These are phyloP conservation scores for Plasmodium sp. DNA, from an alignment of 169 alveolate species.

Conservation along the genomic window DNA sequence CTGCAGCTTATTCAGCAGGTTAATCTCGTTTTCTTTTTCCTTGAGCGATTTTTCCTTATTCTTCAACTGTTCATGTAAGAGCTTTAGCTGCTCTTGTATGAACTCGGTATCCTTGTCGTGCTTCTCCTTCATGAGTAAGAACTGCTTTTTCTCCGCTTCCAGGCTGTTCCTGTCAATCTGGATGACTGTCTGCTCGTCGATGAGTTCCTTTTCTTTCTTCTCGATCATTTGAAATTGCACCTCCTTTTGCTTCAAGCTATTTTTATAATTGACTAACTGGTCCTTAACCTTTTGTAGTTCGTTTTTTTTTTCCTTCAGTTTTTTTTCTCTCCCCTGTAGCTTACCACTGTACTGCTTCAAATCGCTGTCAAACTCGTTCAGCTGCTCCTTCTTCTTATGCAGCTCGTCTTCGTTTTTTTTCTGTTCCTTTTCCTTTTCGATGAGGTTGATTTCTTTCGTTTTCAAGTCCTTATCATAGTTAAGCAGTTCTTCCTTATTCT, in stretches of 20 bases:
- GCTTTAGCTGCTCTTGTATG: slow-evolving; percentile 68
- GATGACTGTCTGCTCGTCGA: slow-evolving; percentile 65
- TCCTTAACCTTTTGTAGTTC: slow-evolving; percentile 71
- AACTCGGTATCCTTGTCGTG: slow-evolving; percentile 68
- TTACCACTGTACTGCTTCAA: slow-evolving; percentile 39
- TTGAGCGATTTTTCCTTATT: slow-evolving; percentile 66
- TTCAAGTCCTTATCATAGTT: slow-evolving; percentile 57
- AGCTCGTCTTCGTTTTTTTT: slow-evolving; percentile 49
- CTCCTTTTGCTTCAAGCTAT: slow-evolving; percentile 64
- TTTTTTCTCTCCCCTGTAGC: slow-evolving; percentile 69
- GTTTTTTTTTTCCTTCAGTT: slow-evolving; percentile 54
- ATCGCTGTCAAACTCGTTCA: slow-evolving; percentile 35
- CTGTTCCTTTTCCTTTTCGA: slow-evolving; percentile 51
- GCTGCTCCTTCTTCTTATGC: slow-evolving; percentile 48
- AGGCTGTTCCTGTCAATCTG: slow-evolving; percentile 65
- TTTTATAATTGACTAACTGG: slow-evolving; percentile 59
- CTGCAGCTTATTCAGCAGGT: slow-evolving; percentile 54
- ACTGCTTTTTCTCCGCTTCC: slow-evolving; percentile 72
- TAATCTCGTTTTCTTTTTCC: slow-evolving; percentile 65
- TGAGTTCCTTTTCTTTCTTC: slow-evolving; percentile 59
- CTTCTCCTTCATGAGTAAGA: slow-evolving; percentile 55
- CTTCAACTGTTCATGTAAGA: slow-evolving; percentile 66
- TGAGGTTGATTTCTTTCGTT: slow-evolving; percentile 39
- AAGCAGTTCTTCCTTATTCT: slow-evolving; percentile 59
- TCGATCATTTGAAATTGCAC: slow-evolving; percentile 54